Evolutionary conservation across 2,329 filamentous ascomycete species (phyloP), one percentile per base, ranked within the genome.

Genomic region (Aureobasidium sp.): DNA sequence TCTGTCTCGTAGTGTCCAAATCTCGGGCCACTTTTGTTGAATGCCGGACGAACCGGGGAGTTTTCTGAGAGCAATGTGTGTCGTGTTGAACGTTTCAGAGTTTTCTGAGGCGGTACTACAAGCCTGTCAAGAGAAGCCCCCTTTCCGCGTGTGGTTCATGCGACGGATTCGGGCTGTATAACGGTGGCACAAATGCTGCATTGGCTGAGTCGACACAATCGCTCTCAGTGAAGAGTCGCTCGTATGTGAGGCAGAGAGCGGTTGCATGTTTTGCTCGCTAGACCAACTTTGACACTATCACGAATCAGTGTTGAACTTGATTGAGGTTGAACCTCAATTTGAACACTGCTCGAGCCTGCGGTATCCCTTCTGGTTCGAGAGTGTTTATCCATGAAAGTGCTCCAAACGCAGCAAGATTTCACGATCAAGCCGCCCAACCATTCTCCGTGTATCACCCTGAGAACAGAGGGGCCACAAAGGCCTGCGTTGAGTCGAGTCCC

Each of bases 61-160:
- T 47, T 58, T 44, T 48, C 21, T 41, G 25, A 39, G 25, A n/a
- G 44, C 47, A 21, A 44, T 58, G 34, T 49, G 34, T 48, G 32
- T 48, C 34, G 55, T 60, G 57, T 60, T 36, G 57, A 44, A 60
- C 57, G 57, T 60, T 60, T 60, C 57, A 52, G 37, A 47, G 29
- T 36, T 44, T 25, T 37, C 44, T 32, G 36, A 34, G n/a, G 32
- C 37, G 21, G 57, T 60, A 52, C 47, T 32, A 60, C 57, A 36
- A 44, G 47, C 57, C 57, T 60, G 57, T 60, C 57, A 60, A 59
- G 21, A 53, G 34, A 53, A 39, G 29, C 25, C 45, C 16, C 57
- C 57, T 34, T 30, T 60, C 57, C 57, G 57, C 57, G 57, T 60
- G 57, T 50, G 29, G 57, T 60, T 60, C 57, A 60, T 60, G 57